Evolutionary conservation across 1,284 basidiomycete species (phyloP).

Genomic region (Cryptococcus floricola): DNA sequence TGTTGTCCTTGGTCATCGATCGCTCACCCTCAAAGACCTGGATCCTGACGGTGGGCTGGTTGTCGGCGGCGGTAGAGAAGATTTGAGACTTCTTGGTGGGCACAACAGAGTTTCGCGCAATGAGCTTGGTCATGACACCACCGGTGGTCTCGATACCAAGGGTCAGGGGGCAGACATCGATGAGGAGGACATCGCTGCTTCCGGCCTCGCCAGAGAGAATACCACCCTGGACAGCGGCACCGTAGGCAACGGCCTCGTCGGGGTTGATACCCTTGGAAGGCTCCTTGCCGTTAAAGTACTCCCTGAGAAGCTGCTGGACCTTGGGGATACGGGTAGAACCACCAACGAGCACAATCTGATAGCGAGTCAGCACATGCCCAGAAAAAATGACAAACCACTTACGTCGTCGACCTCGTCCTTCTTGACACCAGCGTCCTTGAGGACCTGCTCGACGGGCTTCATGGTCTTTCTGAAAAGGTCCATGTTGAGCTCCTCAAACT

Average conservation of each 20-base stretch:
- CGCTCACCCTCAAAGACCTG: conserved; percentile 91
- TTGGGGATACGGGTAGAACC: conserved; percentile 99
- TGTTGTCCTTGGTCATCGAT: conserved; percentile 95
- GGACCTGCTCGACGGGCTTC: conserved; percentile 98
- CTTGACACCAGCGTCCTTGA: conserved; percentile 96
- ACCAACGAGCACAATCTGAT: conserved; percentile 68
- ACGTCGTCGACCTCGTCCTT: conserved; percentile 96
- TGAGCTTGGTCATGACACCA: conserved; percentile 94
- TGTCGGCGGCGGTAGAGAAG: conserved; percentile 94
- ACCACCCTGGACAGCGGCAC: conserved; percentile 96
- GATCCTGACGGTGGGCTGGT: conserved; percentile 86
- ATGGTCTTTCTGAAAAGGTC: conserved; percentile 98
- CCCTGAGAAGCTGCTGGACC: conserved; percentile 93
- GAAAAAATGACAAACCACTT: conserved; percentile 15
- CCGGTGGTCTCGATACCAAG: conserved; percentile 98
- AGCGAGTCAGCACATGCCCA: neutral
- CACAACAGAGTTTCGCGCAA: conserved; percentile 90
- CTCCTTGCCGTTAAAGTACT: conserved; percentile 99
- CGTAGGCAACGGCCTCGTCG: conserved; percentile 92
- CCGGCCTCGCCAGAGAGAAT: conserved; percentile 80
- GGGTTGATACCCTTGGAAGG: conserved; percentile 95
- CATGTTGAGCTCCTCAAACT: conserved; percentile 98
- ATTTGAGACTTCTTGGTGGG: conserved; percentile 97
- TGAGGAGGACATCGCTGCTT: conserved; percentile 75
- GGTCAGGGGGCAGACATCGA: conserved; percentile 91